Base-by-base conservation (phyloP, 495 filamentous ascomycete genomes). In the Astrothelium subdiscretum region DNA sequence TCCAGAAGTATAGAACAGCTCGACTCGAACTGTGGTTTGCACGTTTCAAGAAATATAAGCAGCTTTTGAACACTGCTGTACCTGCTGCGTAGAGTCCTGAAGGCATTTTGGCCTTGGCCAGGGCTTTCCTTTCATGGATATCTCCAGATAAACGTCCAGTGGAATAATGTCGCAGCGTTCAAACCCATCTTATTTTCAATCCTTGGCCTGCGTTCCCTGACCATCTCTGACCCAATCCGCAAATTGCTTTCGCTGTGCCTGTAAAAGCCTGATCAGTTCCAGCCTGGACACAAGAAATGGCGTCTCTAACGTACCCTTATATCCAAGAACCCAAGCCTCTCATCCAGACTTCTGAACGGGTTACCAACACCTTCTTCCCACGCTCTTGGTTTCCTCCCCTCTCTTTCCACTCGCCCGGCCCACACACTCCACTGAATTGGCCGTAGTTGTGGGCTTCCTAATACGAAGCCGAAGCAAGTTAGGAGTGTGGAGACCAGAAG, bases 1-100 rank as follows among this genome's bases (percentile, higher is more conserved):
- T 68, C 79, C 83, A 2, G 77, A 83, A 66, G 62, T 85, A 63
- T 85, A 72, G 48, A 27, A 11, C 26, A 29, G 22, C 8, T 54
- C 22, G 11, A 15, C 48, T 54, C 5, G 24, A 54, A 11, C 29
- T 48, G 43, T 15, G 5, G 13, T 20, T 22, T 12, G 12, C 20
- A 5, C 20, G n/a, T 48, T 5, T 15, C 11, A 5, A 15, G 43
- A 38, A n/a, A n/a, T n/a, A 38, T 38, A 15, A 38, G 35, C 6
- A 38, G 35, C n/a, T 18, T 15, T 5, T 15, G 43, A 22, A 48
- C 12, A 48, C 5, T 15, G n/a, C 43, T 20, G 43, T 15, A 20
- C 12, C 43, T 5, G n/a, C 12, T 18, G 13, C 13, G n/a, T 48
- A 48, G 43, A 48, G n/a, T 5, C 11, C 5, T 15, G 12, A 22